These are phyloP conservation scores for Coccomyxa sp. DNA, from an alignment of 139 green algal species.

Conservation along the genomic window DNA sequence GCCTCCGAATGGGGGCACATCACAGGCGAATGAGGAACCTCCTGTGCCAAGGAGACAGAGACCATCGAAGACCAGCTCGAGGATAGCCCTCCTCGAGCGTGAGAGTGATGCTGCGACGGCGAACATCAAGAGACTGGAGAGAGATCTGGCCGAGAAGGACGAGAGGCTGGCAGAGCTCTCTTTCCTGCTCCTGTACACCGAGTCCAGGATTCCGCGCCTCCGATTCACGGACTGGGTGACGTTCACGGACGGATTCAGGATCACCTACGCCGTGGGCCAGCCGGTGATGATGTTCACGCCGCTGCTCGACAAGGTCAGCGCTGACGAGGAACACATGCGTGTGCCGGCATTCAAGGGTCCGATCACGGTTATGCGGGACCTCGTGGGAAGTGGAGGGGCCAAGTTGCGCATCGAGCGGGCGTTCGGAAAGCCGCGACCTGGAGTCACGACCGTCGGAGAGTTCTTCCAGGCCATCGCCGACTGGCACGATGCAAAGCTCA, in stretches of 20 bases:
- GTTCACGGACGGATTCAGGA: not conserved
- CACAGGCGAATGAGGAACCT: not conserved
- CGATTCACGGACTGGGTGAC: not conserved
- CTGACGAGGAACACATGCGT: not conserved
- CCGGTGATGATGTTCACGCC: not conserved
- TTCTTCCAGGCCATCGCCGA: not conserved
- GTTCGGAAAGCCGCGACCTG: not conserved
- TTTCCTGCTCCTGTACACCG: not conserved
- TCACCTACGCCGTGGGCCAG: not conserved
- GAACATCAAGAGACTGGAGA: not conserved
- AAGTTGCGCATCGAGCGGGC: not conserved
- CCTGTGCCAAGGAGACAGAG: not conserved
- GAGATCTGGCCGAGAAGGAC: not conserved
- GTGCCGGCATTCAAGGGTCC: not conserved
- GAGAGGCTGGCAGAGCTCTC: not conserved
- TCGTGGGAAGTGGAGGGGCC: not conserved
- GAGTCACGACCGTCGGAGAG: not conserved
- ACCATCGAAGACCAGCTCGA: not conserved
- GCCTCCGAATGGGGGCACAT: not conserved
- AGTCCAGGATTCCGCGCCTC: not conserved
- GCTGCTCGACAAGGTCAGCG: not conserved
- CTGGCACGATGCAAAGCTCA: not conserved
- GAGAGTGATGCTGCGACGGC: not conserved
- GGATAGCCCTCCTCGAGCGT: not conserved
- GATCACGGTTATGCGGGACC: not conserved